Evolutionary conservation across 345 rosid genomes (phyloP), one percentile per base, ranked within the genome.

Genomic region (Camelina neglecta): DNA sequence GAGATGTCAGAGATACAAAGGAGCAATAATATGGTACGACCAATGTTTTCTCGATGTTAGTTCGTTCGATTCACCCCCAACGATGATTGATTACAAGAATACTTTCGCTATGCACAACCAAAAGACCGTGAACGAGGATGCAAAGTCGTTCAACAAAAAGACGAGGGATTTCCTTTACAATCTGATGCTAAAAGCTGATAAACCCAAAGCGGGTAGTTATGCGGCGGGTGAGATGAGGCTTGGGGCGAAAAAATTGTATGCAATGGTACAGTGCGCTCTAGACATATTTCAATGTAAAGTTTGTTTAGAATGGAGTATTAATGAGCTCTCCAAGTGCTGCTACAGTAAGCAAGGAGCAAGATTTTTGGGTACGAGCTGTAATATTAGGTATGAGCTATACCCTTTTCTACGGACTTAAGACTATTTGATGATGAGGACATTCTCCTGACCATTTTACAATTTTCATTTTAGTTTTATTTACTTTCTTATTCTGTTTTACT

Each of bases 371-470:
- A 60, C 33, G 68, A 69, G 33, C 47, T 6, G 84, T 24, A 26
- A 6, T 60, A 5, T 60, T 9, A 35, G 64, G 26, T 60, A 60
- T 36, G 64, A 60, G 54, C 21, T 64, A 6, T 64, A 64, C 13
- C 69, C 53, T 23, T 64, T 44, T 60, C 45, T 60, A 36, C 4
- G 85, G 80, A 63, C 41, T 69, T 11, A 88, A 20, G 51, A 48
- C 10, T 53, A 7, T 5, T 45, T 45, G 31, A 21, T 11, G 15
- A 36, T 50, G 12, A 67, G 20, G 33, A 53, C 31, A 53, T 10
- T 51, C 56, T 51, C 29, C 4, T 51, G 56, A 51, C 7, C 23
- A 53, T 7, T 53, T 53, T 23, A 31, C 15, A 53, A 11, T 21
- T 53, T 11, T 53, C 6, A 2, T 20, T 51, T 20, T 20, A 3